Percentiles rank a stretch among this genome's conserved stretches.
Evolutionary conservation across 73 alveolate genomes (phyloP).

Genomic region (Tetrahymena borealis): DNA sequence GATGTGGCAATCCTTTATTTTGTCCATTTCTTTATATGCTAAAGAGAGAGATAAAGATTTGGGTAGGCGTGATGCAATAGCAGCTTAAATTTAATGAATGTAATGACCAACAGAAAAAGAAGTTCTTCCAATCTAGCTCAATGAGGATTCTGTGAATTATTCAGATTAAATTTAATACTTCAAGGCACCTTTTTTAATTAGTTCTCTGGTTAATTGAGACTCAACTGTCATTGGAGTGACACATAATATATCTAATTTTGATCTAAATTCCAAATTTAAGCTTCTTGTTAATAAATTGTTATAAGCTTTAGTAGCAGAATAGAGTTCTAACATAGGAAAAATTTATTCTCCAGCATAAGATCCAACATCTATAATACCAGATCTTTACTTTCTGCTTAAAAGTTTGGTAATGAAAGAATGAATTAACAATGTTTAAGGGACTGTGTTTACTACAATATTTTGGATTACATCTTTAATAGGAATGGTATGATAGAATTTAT

Average conservation of each 20-base stretch:
- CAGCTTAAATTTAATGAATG: background rate
- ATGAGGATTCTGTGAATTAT: background rate
- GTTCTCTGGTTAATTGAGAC: background rate
- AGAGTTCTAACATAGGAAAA: background rate
- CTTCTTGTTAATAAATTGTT: background rate
- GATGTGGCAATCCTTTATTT: background rate
- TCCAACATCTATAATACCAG: background rate
- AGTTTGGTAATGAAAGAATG: background rate
- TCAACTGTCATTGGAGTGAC: background rate
- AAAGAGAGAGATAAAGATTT: background rate
- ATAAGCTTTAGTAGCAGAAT: background rate
- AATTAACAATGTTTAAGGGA: background rate
- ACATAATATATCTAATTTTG: background rate
- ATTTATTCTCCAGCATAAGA: background rate
- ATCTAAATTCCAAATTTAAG: background rate
- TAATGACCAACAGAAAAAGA: background rate
- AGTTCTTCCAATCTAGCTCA: background rate
- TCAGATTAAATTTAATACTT: background rate
- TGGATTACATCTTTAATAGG: background rate
- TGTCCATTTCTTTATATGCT: background rate
- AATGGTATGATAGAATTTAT: background rate
- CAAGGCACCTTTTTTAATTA: background rate
- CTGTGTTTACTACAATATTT: background rate
- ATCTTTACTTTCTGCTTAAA: background rate
- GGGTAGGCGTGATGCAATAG: background rate